These are phyloP conservation scores for Aspergillus hancockii DNA, from an alignment of 495 filamentous ascomycete species.

Conservation along the genomic window DNA sequence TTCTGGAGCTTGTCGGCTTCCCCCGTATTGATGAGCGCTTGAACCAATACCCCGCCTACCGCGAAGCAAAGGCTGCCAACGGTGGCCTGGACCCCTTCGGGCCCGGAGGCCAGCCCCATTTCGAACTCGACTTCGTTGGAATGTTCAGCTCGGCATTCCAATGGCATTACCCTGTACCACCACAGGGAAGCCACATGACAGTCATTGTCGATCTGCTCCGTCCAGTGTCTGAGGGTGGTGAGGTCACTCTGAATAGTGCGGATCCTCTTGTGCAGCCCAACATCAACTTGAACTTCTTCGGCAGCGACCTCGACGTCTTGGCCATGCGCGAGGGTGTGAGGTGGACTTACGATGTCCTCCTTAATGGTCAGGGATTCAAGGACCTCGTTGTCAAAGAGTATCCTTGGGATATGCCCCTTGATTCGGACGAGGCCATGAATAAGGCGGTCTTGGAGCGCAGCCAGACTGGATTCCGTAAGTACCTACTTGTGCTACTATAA, in stretches of 20 bases:
- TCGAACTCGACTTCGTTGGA: conserved; percentile 65
- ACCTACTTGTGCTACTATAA: background rate
- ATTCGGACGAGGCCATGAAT: conserved; percentile 58
- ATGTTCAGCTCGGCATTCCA: conserved; percentile 65
- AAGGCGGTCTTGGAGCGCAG: conserved; percentile 54
- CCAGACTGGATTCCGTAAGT: conserved; percentile 58
- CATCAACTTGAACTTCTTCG: conserved; percentile 64
- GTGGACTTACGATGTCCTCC: conserved; percentile 56
- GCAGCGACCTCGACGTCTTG: conserved; percentile 54
- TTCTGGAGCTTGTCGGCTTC: conserved; percentile 58
- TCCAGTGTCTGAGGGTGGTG: conserved; percentile 50
- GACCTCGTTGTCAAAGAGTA: conserved; percentile 56
- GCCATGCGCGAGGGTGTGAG: conserved; percentile 59
- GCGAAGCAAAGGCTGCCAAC: conserved; percentile 49
- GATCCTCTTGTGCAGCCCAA: conserved; percentile 54
- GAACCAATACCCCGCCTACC: conserved; percentile 49
- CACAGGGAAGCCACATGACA: conserved; percentile 50
- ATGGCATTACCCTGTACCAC: conserved; percentile 59
- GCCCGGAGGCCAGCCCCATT: conserved; percentile 61
- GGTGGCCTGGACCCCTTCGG: conserved; percentile 59
- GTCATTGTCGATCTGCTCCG: conserved; percentile 63
- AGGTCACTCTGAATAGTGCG: conserved; percentile 53
- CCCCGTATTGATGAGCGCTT: conserved; percentile 57
- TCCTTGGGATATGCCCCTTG: conserved; percentile 61
- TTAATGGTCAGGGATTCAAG: conserved; percentile 56